Conservation (phyloP, 2,329 filamentous ascomycete genomes). For the Pseudocercospora macadamiae region DNA sequence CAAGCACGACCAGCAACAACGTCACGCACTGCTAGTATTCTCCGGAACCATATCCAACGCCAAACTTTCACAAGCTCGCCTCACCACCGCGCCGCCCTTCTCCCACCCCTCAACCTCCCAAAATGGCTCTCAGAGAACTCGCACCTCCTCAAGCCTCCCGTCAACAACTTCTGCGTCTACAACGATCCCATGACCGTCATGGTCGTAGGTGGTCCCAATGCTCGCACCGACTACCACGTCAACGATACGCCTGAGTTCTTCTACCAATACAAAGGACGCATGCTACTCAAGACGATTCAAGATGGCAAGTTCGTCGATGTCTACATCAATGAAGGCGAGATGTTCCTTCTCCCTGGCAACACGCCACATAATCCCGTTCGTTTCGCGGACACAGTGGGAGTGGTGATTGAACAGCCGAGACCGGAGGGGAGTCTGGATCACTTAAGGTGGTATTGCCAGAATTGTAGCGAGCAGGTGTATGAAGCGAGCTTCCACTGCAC, state of each 20-base stretch:
- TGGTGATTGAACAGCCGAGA: constrained; percentile 85
- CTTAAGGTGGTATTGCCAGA: constrained; percentile 94
- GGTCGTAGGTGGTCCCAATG: constrained; percentile 96
- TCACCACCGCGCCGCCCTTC: constrained; percentile 1
- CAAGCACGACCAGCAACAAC: not conserved
- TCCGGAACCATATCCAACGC: not conserved
- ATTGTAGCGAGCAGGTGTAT: constrained; percentile 81
- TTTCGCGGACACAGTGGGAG: constrained; percentile 89
- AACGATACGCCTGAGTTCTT: constrained; percentile 97
- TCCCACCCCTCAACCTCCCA: constrained; percentile 47
- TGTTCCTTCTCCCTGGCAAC: constrained; percentile 88
- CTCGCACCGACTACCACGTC: constrained; percentile 97
- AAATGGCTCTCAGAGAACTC: constrained; percentile 81
- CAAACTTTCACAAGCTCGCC: constrained; percentile 3
- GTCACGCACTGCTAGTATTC: not conserved
- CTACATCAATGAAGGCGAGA: constrained; percentile 86
- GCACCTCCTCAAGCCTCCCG: constrained; percentile 87
- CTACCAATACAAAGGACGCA: constrained; percentile 90
- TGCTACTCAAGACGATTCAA: constrained; percentile 91
- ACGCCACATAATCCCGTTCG: constrained; percentile 95
- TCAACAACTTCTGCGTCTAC: constrained; percentile 98
- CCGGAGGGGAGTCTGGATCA: constrained; percentile 71
- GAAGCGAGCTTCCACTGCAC: constrained; percentile 80
- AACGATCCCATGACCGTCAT: constrained; percentile 81
- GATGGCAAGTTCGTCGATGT: constrained; percentile 87